phyloP scores from a whole-genome alignment of 2,329 filamentous ascomycete genomes.

The Ustulina deusta region DNA sequence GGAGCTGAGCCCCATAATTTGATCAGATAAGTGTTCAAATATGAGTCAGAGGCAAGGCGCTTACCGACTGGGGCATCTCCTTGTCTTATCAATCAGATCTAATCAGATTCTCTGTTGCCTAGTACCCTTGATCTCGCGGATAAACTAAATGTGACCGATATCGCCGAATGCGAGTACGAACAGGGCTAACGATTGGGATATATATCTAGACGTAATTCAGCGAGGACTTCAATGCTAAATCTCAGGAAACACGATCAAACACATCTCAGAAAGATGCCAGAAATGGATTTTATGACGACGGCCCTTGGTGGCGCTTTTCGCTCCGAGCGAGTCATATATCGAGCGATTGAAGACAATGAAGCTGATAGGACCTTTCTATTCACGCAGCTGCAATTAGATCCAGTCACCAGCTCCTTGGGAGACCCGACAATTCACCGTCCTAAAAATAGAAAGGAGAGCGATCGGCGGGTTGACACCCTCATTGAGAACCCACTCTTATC shows the following conservation, averaged over 20 bases:
- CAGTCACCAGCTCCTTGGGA: constrained; percentile 34
- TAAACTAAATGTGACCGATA: too few species aligned
- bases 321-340: constrained; percentile 46
- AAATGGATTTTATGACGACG: constrained; percentile 34
- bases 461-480: constrained; percentile 33
- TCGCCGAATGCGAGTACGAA: background rate
- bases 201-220: background rate
- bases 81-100: constrained; percentile 30
- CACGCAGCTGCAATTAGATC: constrained; percentile 37
- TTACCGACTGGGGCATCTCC: background rate
- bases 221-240: background rate
- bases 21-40: background rate
- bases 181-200: background rate
- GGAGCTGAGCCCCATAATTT: background rate
- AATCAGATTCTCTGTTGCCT: background rate
- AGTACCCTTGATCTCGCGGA: background rate
- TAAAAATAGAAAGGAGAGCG: constrained; percentile 21
- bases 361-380: constrained; percentile 41
- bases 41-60: constrained; percentile 2
- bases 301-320: constrained; percentile 40
- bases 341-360: constrained; percentile 44
- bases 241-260: background rate
- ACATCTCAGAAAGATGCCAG: constrained; percentile 14
- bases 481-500: constrained; percentile 33
- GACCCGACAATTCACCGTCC: constrained; percentile 38